Percentiles rank a stretch among this genome's conserved stretches.
phyloP scores from a whole-genome alignment of 345 rosid genomes.

The Bretschneidera sinensis region DNA sequence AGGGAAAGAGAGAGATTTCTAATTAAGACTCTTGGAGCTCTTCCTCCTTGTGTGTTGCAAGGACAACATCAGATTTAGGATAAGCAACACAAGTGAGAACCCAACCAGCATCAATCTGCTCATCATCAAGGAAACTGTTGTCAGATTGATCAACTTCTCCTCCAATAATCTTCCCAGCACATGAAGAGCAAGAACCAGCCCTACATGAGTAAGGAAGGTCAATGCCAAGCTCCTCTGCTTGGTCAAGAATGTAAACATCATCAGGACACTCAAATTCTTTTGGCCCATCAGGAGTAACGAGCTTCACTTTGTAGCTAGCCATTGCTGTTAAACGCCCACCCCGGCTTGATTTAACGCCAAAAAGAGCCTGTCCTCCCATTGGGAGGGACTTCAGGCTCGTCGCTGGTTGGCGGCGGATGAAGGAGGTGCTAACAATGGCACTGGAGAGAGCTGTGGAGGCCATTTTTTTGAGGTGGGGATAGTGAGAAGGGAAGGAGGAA shows the following conservation, averaged over 20 bases:
- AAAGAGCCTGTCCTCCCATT: slow-evolving; percentile 38
- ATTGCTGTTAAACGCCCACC: slow-evolving; percentile 54
- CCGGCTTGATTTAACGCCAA: slow-evolving; percentile 49
- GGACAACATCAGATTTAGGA: slow-evolving; percentile 44
- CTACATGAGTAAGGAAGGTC: slow-evolving; percentile 96
- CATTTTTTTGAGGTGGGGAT: slow-evolving; percentile 23
- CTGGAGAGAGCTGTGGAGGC: slow-evolving; percentile 61
- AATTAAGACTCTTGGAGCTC: slow-evolving; percentile 33
- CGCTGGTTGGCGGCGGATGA: slow-evolving; percentile 41
- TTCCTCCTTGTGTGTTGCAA: slow-evolving; percentile 93
- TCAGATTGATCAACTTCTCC: slow-evolving; percentile 83
- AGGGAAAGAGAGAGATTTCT: not conserved
- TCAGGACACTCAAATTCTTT: slow-evolving; percentile 47
- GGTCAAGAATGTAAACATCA: slow-evolving; percentile 65
- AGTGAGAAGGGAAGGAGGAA: too few species aligned
- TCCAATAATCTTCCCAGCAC: slow-evolving; percentile 53
- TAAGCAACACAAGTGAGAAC: slow-evolving; percentile 85
- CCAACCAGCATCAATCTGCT: slow-evolving; percentile 53
- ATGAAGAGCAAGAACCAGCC: slow-evolving; percentile 89
- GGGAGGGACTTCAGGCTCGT: slow-evolving; percentile 48
- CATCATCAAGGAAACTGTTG: slow-evolving; percentile 78
- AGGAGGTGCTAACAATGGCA: slow-evolving; percentile 59
- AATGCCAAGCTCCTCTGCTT: slow-evolving; percentile 60
- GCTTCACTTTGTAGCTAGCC: slow-evolving; percentile 74
- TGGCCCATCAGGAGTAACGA: slow-evolving; percentile 65